Conservation (phyloP, 202 grass and related monocot genomes). For the Cymbopogon flexuosus region DNA sequence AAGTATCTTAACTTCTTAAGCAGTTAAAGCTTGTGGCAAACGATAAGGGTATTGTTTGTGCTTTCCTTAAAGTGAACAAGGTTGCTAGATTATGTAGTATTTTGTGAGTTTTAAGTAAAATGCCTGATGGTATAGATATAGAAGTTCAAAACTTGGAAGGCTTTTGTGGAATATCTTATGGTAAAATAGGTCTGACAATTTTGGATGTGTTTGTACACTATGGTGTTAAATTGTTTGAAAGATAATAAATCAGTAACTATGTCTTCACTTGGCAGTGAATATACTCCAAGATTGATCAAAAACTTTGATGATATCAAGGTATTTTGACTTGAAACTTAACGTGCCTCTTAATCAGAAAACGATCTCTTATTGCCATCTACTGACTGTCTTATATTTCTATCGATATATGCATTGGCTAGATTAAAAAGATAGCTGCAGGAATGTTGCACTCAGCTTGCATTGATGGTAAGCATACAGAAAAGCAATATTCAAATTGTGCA, state of each 20-base stretch:
- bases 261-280: slow-evolving; percentile 75
- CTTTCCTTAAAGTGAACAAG: background rate
- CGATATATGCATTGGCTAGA: slow-evolving; percentile 42
- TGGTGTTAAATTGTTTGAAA: slow-evolving; percentile 3
- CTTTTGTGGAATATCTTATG: slow-evolving; percentile 3
- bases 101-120: slow-evolving; percentile 26
- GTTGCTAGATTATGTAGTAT: background rate
- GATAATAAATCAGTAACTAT: slow-evolving; percentile 24
- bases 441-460: slow-evolving; percentile 93
- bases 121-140: slow-evolving; percentile 1
- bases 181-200: slow-evolving; percentile 12
- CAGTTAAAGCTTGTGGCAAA: background rate
- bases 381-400: slow-evolving; percentile 22
- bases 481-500: slow-evolving; percentile 21
- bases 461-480: slow-evolving; percentile 62
- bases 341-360: slow-evolving; percentile 7
- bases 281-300: slow-evolving; percentile 90
- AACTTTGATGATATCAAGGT: slow-evolving; percentile 78
- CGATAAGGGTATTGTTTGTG: background rate
- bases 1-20: slow-evolving; percentile 1
- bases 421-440: slow-evolving; percentile 83
- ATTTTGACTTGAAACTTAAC: slow-evolving; percentile 35
- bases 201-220: slow-evolving; percentile 8
- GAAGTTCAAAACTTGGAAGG: background rate
- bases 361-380: background rate